Conservation (phyloP, 2,329 filamentous ascomycete species). For the Monosporascus sp. region DNA sequence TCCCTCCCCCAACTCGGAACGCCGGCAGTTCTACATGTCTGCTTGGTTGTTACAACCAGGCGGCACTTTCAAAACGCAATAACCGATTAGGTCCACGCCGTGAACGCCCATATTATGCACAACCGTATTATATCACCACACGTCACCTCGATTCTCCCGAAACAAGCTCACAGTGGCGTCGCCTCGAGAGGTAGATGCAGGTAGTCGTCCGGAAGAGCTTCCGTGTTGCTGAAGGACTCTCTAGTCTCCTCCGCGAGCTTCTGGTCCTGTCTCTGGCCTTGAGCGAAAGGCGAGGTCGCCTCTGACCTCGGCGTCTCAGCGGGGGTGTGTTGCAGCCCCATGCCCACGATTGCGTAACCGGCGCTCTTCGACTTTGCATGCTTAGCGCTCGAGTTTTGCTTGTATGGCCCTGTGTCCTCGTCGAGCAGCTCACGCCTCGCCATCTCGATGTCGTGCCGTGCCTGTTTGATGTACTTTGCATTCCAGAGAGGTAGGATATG, state of each 20-base stretch:
- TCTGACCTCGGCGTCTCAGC: conserved; percentile 33
- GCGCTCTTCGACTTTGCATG: conserved; percentile 35
- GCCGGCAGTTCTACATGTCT: neutral
- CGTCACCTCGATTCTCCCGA: neutral
- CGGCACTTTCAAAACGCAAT: neutral
- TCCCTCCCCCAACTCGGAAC: neutral
- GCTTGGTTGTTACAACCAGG: neutral
- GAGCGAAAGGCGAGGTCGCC: conserved; percentile 14
- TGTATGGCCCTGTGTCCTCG: conserved; percentile 14
- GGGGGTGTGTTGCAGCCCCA: conserved; percentile 36
- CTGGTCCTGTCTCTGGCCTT: conserved; percentile 2
- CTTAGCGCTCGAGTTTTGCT: conserved; percentile 17
- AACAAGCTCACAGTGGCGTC: conserved; percentile 3
- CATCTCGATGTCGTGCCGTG: conserved; percentile 59
- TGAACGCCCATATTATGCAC: neutral
- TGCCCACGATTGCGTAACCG: conserved; percentile 33
- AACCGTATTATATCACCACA: neutral
- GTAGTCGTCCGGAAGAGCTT: conserved; percentile 15
- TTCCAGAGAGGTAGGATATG: conserved; percentile 57
- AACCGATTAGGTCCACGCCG: neutral
- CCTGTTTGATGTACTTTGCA: conserved; percentile 50
- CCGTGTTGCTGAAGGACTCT: conserved; percentile 16
- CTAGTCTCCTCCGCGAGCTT: conserved; percentile 13
- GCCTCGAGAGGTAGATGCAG: conserved; percentile 16
- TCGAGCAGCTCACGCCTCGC: conserved; percentile 38